A percentile compares a stretch with the other conserved stretches of the same genome.
Conservation (phyloP, 495 filamentous ascomycete species). For the Aspergillus biplanus region DNA sequence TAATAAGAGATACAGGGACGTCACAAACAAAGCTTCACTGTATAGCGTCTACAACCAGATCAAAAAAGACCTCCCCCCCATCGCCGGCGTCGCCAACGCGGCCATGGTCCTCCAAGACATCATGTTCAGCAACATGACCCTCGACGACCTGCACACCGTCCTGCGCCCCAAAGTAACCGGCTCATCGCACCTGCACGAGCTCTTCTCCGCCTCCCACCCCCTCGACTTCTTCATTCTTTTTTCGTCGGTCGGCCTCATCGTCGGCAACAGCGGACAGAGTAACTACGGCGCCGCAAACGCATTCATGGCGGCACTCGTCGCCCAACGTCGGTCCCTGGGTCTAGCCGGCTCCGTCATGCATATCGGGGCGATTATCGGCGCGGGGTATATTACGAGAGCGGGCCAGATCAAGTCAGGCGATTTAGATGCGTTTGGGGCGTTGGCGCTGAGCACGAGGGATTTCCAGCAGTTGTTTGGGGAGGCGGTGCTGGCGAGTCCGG, state of each 20-base stretch:
- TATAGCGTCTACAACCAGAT: too few relatives aligned
- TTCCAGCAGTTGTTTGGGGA: too few relatives aligned
- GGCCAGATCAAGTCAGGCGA: too few relatives aligned
- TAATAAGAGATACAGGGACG: not conserved
- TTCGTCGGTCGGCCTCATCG: conserved; percentile 53
- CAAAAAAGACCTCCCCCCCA: too few relatives aligned
- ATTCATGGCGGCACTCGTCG: conserved; percentile 43
- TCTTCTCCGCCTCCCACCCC: conserved; percentile 9
- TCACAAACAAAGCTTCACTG: not conserved
- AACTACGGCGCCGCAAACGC: conserved; percentile 63
- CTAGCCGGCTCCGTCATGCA: conserved; percentile 27
- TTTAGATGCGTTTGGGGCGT: too few relatives aligned
- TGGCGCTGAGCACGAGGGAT: too few relatives aligned
- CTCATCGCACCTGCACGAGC: conserved; percentile 11
- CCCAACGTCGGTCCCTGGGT: conserved; percentile 35
- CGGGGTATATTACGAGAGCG: conserved; percentile 2
- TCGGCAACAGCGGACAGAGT: conserved; percentile 60
- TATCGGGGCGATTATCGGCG: not conserved
- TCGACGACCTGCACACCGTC: conserved; percentile 12
- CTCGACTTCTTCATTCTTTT: conserved; percentile 61
- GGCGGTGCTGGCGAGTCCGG: too few relatives aligned
- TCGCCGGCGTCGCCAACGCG: conserved; percentile 55
- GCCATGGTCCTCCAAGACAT: conserved; percentile 36
- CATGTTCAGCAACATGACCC: conserved; percentile 14
- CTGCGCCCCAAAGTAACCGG: conserved; percentile 21